Evolutionary conservation across 2,329 filamentous ascomycete species (phyloP).

Genomic region (Pseudogymnoascus sp.): DNA sequence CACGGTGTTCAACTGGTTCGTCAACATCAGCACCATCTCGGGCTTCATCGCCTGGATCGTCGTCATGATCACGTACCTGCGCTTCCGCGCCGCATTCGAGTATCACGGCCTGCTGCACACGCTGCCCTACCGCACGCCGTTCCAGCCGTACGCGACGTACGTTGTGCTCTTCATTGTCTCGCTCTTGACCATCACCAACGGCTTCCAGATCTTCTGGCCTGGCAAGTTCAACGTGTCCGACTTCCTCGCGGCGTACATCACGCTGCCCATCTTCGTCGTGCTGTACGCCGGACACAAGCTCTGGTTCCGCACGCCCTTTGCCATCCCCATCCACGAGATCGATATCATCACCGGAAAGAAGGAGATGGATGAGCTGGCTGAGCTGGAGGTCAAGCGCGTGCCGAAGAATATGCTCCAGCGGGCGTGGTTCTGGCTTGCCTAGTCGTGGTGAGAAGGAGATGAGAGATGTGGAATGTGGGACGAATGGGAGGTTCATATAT

Average conservation of each 20-base stretch:
- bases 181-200: slow-evolving; percentile 64
- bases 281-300: slow-evolving; percentile 57
- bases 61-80: slow-evolving; percentile 50
- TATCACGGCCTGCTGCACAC: slow-evolving; percentile 43
- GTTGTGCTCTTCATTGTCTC: slow-evolving; percentile 49
- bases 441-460: slow-evolving; percentile 1
- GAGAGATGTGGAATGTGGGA: background rate
- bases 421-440: slow-evolving; percentile 51
- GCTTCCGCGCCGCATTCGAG: slow-evolving; percentile 50
- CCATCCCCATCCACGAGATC: slow-evolving; percentile 40
- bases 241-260: slow-evolving; percentile 62
- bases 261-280: slow-evolving; percentile 51
- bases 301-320: slow-evolving; percentile 37
- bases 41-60: slow-evolving; percentile 55
- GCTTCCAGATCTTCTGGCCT: slow-evolving; percentile 67
- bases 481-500: background rate
- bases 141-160: slow-evolving; percentile 58
- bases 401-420: slow-evolving; percentile 45
- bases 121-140: slow-evolving; percentile 44
- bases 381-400: slow-evolving; percentile 41
- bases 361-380: slow-evolving; percentile 47
- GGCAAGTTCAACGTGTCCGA: slow-evolving; percentile 52
- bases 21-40: slow-evolving; percentile 58
- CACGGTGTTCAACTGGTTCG: slow-evolving; percentile 61
- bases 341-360: slow-evolving; percentile 52